Base-by-base conservation (phyloP, 768 basidiomycete genomes). In the Porphyrellus cyaneotinctus region DNA sequence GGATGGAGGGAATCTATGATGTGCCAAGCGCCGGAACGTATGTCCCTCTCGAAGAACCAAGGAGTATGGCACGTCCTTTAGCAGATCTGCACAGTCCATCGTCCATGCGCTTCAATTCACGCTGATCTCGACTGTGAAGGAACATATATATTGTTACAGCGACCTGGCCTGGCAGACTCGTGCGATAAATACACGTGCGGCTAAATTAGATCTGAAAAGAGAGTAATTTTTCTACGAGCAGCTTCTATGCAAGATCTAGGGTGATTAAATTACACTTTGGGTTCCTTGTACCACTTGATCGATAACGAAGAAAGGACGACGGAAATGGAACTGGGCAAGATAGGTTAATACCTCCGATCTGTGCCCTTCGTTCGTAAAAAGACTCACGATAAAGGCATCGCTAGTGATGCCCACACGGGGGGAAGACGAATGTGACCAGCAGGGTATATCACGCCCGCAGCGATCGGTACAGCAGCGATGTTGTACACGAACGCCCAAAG, bases 41-140 rank as follows among this genome's bases (percentile, higher is more conserved):
- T 68, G 42, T 61, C 76, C 15, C 74, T 94, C 3, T 68, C 73
- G 2, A 77, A 74, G 17, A 78, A 92, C 18, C 78, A 78, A 76
- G 49, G 83, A 87, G 41, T 92, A 90, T 61, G 80, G 87, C 6
- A 65, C 75, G 4, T 67, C 78, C 5, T 97, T 97, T 71, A 86
- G 89, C 18, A 87, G 93, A 44, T 80, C 79, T 49, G 82, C 85
- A 10, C 84, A 88, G 52, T 74, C 76, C 14, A 81, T 97, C 60
- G 91, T 93, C 15, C 77, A 83, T 28, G 78, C 80, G 2, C 75
- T 97, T 30, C 88, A 88, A 57, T 75, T 76, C 91, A 95, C 66
- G 78, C 87, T 15, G 95, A 97, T 70, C 78, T 92, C 38, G 95
- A 99, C 69, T 90, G 94, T 62, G 65, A 85, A 81, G 54, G 82